Evolutionary conservation across 306 rosid species (phyloP).

Genomic region (Medicago arabica): DNA sequence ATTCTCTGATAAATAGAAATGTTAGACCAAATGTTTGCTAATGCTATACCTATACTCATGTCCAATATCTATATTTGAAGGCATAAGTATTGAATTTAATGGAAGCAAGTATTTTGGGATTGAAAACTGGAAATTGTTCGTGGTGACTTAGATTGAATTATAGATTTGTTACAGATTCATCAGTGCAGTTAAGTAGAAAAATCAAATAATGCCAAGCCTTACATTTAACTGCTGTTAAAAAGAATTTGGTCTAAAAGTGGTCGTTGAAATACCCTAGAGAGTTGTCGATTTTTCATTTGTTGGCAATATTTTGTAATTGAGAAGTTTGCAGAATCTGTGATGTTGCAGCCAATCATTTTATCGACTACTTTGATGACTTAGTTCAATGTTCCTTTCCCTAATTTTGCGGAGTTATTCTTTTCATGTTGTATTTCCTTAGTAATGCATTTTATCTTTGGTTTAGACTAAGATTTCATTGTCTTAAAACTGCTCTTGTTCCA

Average conservation of each 20-base stretch:
- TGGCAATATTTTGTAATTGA: slow-evolving; percentile 12
- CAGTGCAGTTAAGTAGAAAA: not conserved
- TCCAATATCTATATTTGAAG: not conserved
- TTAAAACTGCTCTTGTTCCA: slow-evolving; percentile 42
- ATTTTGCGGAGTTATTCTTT: slow-evolving; percentile 10
- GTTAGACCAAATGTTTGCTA: not conserved
- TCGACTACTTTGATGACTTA: slow-evolving; percentile 3
- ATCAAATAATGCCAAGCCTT: not conserved
- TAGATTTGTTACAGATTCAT: not conserved
- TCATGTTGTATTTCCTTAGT: slow-evolving; percentile 11
- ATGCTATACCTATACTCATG: not conserved
- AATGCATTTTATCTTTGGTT: slow-evolving; percentile 3
- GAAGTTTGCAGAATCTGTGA: slow-evolving; percentile 30
- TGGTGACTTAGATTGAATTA: not conserved
- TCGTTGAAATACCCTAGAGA: not conserved
- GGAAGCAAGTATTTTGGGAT: slow-evolving; percentile 20
- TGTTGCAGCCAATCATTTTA: slow-evolving; percentile 11
- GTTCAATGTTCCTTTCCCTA: slow-evolving; percentile 1
- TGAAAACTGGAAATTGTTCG: slow-evolving; percentile 1
- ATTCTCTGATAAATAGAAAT: not conserved
- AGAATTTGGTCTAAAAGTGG: not conserved
- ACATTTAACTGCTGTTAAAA: not conserved
- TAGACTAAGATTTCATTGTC: no score
- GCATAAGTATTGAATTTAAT: not conserved
- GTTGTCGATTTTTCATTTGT: slow-evolving; percentile 18